Evolutionary conservation across 2,329 filamentous ascomycete genomes (phyloP), one percentile per base, ranked within the genome.

Genomic region (Fusarium bulbicola): DNA sequence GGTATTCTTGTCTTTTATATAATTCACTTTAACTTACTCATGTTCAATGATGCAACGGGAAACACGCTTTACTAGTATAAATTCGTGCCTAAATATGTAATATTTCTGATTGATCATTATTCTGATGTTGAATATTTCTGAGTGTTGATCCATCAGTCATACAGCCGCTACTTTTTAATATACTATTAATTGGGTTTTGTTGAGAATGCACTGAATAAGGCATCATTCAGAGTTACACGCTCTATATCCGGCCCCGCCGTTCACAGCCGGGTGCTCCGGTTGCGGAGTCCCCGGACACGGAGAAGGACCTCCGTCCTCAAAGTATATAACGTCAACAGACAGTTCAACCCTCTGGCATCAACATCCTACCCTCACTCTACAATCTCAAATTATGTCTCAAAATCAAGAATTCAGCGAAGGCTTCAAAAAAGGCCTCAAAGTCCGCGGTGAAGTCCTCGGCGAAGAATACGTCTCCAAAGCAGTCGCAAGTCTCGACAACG

Each of bases 401-500:
- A 50, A 49, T 11, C 49, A 63, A 56, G 59, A 73, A 26, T 53
- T 40, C 18, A 68, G 43, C 18, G 54, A 70, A 34, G 58, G 58
- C 7, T 70, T 67, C 34, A 67, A 62, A 30, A 59, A 39, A 13
- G 68, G 67, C 46, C 62, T 71, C 12, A 52, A 45, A 6, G 59
- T 66, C 21, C 61, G 72, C 3, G 63, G 69, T 4, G 66, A 74
- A 21, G 66, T 73, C 14, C 68, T 74, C 2, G 72, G 71, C 15
- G 71, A 74, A 12, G 46, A 74, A 63, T 74, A 74, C 37, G 72
- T 74, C 43, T 62, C 59, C 45, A 74, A 70, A 43, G 72, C 72
- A n/a, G 16, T 67, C 26, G 43, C 65, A 43, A 26, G 43, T 43
- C 37, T 63, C 30, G 50, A 74, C 6, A 65, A 74, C 11, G 72